Evolutionary conservation across 768 basidiomycete genomes (phyloP).

Genomic region (Hericium coralloides): DNA sequence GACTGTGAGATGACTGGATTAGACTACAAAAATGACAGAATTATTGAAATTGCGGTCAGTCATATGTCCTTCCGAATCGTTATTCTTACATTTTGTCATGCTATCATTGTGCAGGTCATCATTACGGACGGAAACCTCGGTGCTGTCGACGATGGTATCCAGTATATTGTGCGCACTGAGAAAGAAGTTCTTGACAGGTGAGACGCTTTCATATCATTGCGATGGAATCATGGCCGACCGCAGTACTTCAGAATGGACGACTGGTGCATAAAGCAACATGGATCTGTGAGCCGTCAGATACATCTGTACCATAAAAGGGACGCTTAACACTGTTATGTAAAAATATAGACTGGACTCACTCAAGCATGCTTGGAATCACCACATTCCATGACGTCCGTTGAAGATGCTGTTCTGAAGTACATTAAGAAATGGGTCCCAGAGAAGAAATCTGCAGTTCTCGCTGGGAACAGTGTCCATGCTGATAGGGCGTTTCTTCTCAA

Average conservation of each 20-base stretch:
- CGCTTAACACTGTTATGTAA: no score
- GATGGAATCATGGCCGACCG: not conserved
- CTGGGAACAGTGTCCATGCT: slow-evolving; percentile 82
- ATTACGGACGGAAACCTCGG: slow-evolving; percentile 84
- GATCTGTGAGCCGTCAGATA: slow-evolving; percentile 36
- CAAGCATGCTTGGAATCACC: slow-evolving; percentile 68
- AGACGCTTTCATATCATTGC: slow-evolving; percentile 13
- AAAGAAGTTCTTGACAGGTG: slow-evolving; percentile 64
- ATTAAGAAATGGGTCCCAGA: slow-evolving; percentile 81
- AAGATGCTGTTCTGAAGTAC: slow-evolving; percentile 57
- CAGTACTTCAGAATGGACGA: slow-evolving; percentile 58
- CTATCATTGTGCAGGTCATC: slow-evolving; percentile 43
- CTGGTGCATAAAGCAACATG: slow-evolving; percentile 85
- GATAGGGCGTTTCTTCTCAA: slow-evolving; percentile 65
- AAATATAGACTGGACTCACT: slow-evolving; percentile 47
- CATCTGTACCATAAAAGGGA: not conserved
- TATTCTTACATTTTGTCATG: not conserved
- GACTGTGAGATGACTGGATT: slow-evolving; percentile 89
- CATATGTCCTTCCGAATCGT: not conserved
- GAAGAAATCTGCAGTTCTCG: slow-evolving; percentile 54
- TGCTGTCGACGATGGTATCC: slow-evolving; percentile 70
- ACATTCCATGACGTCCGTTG: slow-evolving; percentile 50
- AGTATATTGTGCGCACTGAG: slow-evolving; percentile 67
- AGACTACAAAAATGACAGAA: slow-evolving; percentile 52
- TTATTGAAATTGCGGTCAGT: slow-evolving; percentile 73